Percentiles rank a stretch among this genome's conserved stretches.
Conservation (phyloP, 2,329 filamentous ascomycete genomes). For the Diaporthe caulivora region DNA sequence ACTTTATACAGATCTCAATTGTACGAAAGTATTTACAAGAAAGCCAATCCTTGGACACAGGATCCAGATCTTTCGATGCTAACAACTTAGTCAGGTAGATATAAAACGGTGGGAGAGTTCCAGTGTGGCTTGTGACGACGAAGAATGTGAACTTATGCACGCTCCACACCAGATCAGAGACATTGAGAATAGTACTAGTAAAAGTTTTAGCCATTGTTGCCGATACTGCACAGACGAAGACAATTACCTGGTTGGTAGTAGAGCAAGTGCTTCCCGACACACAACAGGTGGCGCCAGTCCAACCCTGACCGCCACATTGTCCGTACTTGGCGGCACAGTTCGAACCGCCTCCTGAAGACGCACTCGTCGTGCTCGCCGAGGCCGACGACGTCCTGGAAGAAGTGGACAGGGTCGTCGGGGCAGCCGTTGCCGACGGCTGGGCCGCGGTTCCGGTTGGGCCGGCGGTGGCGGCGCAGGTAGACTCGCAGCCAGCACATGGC, state of each 20-base stretch:
- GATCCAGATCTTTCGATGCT: neutral
- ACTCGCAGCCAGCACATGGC: constrained; percentile 55
- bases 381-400: neutral
- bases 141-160: neutral
- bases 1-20: neutral
- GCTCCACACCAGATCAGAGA: neutral
- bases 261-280: constrained; percentile 23
- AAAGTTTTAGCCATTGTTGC: neutral
- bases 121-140: neutral
- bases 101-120: neutral
- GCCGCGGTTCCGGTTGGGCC: constrained; percentile 4
- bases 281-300: constrained; percentile 11
- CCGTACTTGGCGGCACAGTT: constrained; percentile 26
- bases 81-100: neutral
- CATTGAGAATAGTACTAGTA: constrained; percentile 19
- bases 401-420: constrained; percentile 9
- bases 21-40: constrained; percentile 7
- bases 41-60: neutral
- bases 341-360: neutral
- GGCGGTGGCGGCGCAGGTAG: constrained; percentile 51
- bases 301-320: constrained; percentile 3
- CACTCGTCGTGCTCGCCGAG: neutral
- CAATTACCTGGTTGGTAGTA: constrained; percentile 22
- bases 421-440: neutral
- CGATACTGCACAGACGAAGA: neutral